Evolutionary conservation across 345 rosid genomes (phyloP), one percentile per base, ranked within the genome.

Genomic region (Clausena lansium): DNA sequence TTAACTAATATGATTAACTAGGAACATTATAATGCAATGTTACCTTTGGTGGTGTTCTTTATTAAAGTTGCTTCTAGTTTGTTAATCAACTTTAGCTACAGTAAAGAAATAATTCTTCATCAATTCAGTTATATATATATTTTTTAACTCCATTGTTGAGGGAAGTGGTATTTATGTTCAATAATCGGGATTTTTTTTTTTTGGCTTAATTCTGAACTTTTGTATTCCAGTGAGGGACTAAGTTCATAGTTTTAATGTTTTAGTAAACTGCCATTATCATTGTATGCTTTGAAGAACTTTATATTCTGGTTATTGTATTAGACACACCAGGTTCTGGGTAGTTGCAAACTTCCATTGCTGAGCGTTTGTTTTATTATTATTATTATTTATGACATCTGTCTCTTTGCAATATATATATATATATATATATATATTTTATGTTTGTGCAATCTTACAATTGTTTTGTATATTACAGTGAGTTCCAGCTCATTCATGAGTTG

Each of bases 401-500:
- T 35, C 27, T 63, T 2, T 65, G 39, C 67, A 39, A 22, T n/a
- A n/a, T n/a, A n/a, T n/a, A n/a, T n/a, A n/a, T n/a, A n/a, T n/a
- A n/a, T n/a, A n/a, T n/a, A n/a, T n/a, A n/a, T n/a, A n/a, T n/a
- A n/a, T n/a, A n/a, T n/a, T n/a, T n/a, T n/a, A n/a, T 57, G 39
- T 25, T n/a, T 39, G 14, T 68, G 57, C 61, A 30, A 38, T 35
- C 7, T 30, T 30, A 64, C 22, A 20, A 33, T 65, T 73, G 20
- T 59, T 71, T 85, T 88, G 74, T 70, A 67, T 82, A 32, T 86
- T 72, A 79, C 97, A 96, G 99, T 80, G 99, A 96, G 85, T 94
- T 96, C 85, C 95, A 92, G 78, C 98, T 94, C 88, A 94, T 96
- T 77, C 98, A 96, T 77, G 99, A 94, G 90, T 81, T 96, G 76